Conservation (phyloP, 2,329 filamentous ascomycete genomes). For the Curvularia spicifera region DNA sequence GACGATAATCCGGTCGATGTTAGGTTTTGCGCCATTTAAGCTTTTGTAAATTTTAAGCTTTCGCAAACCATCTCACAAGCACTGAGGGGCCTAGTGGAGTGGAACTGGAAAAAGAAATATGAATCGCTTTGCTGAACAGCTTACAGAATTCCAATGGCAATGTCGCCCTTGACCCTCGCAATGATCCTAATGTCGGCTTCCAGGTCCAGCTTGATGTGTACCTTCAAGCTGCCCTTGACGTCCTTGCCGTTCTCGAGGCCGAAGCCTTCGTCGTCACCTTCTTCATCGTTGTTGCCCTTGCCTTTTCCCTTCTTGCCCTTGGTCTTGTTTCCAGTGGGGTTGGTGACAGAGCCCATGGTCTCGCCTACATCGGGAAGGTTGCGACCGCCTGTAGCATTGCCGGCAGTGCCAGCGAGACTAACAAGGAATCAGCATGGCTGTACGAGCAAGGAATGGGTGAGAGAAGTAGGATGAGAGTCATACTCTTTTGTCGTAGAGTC, state of each 20-base stretch:
- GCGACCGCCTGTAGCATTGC: constrained; percentile 18
- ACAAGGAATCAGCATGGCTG: neutral
- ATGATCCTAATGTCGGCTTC: constrained; percentile 32
- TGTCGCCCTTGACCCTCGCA: constrained; percentile 31
- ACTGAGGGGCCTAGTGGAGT: neutral
- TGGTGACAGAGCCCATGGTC: constrained; percentile 13
- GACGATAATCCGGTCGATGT: neutral
- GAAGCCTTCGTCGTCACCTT: constrained; percentile 22
- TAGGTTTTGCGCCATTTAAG: neutral
- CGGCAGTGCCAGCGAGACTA: constrained; percentile 13
- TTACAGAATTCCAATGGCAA: constrained; percentile 32
- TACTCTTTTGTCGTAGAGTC: constrained; percentile 20
- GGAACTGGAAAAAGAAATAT: neutral
- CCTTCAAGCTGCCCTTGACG: constrained; percentile 34
- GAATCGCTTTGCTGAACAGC: neutral
- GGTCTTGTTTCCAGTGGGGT: neutral
- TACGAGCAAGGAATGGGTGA: neutral
- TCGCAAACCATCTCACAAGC: neutral
- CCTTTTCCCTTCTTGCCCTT: constrained; percentile 7
- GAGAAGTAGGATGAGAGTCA: neutral
- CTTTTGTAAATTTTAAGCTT: neutral
- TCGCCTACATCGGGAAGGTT: constrained; percentile 19
- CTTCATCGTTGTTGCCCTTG: constrained; percentile 6
- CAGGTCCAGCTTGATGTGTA: constrained; percentile 33
- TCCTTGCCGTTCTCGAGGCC: constrained; percentile 30